A percentile compares a stretch with the other conserved stretches of the same genome.
Evolutionary conservation across 345 rosid genomes (phyloP).

Genomic region (Populus ilicifolia): DNA sequence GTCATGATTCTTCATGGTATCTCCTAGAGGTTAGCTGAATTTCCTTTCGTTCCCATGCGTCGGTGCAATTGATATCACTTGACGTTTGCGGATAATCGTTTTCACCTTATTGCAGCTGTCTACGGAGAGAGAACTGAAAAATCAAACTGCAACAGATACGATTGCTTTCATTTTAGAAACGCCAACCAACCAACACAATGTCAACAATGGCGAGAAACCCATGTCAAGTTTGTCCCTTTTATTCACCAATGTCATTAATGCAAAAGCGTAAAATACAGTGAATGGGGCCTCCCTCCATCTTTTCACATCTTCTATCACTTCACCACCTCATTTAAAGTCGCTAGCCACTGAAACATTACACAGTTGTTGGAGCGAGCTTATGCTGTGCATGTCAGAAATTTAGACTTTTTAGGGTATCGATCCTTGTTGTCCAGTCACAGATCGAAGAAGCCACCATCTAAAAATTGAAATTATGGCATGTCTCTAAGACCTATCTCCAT

Average conservation of each 20-base stretch:
- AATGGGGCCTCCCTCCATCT: constrained; percentile 4
- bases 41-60: background rate
- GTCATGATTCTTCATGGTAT: background rate
- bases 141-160: background rate
- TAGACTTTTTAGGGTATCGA: too few species aligned
- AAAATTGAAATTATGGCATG: too few species aligned
- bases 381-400: too few species aligned
- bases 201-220: background rate
- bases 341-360: too few species aligned
- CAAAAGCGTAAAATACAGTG: background rate
- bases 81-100: too few species aligned
- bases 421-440: too few species aligned
- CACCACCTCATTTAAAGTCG: background rate
- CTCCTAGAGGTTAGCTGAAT: background rate
- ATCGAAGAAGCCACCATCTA: too few species aligned
- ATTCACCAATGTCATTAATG: constrained; percentile 19
- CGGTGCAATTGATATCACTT: too few species aligned
- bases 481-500: too few species aligned
- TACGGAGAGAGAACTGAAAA: background rate
- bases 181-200: background rate
- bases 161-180: background rate
- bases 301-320: background rate
- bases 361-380: background rate
- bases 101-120: background rate
- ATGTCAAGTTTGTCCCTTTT: constrained; percentile 21